Conservation (phyloP, 768 basidiomycete genomes). For the Macrolepiota albuminosa region DNA sequence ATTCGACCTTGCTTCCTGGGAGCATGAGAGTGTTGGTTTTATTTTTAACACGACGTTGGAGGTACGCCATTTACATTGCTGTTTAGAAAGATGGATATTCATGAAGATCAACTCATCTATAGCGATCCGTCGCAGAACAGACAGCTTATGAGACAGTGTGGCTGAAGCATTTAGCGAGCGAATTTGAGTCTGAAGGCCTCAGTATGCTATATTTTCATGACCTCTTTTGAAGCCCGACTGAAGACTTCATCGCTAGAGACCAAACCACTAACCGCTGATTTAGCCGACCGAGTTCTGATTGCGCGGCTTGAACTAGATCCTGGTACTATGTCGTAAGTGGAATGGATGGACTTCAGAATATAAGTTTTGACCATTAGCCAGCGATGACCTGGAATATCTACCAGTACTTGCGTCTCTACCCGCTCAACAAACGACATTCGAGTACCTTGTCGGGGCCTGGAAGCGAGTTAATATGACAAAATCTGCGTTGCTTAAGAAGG, state of each 20-base stretch:
- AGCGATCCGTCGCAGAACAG: constrained; percentile 21
- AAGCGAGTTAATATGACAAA: constrained; percentile 67
- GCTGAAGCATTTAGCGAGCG: constrained; percentile 72
- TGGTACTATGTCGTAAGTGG: constrained; percentile 58
- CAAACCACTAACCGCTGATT: constrained; percentile 47
- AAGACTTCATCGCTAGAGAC: constrained; percentile 21
- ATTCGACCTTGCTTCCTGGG: constrained; percentile 64
- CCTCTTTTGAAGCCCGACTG: background rate
- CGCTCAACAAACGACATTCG: constrained; percentile 72
- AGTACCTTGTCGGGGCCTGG: constrained; percentile 91
- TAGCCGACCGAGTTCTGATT: constrained; percentile 78
- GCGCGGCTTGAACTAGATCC: constrained; percentile 80
- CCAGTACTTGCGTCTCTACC: constrained; percentile 76
- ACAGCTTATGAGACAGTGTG: constrained; percentile 71
- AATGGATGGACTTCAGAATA: background rate
- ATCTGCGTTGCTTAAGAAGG: constrained; percentile 41
- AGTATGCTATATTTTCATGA: constrained; percentile 30
- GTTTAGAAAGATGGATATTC: background rate
- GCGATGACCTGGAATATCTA: constrained; percentile 72
- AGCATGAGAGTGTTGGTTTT: constrained; percentile 58
- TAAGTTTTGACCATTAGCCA: constrained; percentile 19
- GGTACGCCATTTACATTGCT: constrained; percentile 38
- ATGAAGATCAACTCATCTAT: background rate
- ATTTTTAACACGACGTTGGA: constrained; percentile 78
- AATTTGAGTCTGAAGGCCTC: constrained; percentile 58